Evolutionary conservation across 805 yeast genomes (phyloP), one percentile per base, ranked within the genome.

Genomic region (Hanseniaspora osmophila): DNA sequence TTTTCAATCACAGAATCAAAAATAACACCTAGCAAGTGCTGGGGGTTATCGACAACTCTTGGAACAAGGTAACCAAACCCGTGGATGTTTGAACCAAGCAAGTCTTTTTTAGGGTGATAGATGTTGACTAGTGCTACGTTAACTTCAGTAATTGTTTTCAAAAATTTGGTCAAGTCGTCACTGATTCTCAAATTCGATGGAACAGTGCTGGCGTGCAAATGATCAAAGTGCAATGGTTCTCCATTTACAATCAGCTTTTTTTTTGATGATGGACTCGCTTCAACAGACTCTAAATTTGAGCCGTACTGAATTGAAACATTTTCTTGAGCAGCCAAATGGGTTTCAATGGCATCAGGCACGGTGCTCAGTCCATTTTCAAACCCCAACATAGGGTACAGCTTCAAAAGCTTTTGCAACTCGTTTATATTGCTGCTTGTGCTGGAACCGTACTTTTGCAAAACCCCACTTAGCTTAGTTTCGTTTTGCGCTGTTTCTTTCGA

Each of bases 51-150:
- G 38, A 59, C 56, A 2, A 63, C 52, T 45, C 59, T 54, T 7
- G 98, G 98, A 10, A 88, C 82, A 41, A 90, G 69, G 53, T 82
- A 85, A 1, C 98, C 98, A 69, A 90, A 90, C 35, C 96, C 95
- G 47, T 72, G 68, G 30, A 64, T 59, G 10, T 60, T 60, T 27
- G 50, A 44, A 3, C 62, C 54, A n/a, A 75, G 66, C 17, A 63
- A 60, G 52, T 64, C 64, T 42, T 55, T 60, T 37, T 57, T 64
- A 16, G 78, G 75, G 41, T 78, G 60, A 61, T 71, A 83, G 32
- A 83, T 67, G 54, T 92, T 88, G 18, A 79, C 83, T 45, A 90
- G 69, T 18, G 78, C 71, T 15, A 92, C 71, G n/a, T 67, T 65
- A 22, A 67, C 64, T 5, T 59, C 52, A n/a, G 61, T 59, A 10